These are phyloP conservation scores for Primulina eburnea DNA, from an alignment of 257 asterid species.

Conservation along the genomic window DNA sequence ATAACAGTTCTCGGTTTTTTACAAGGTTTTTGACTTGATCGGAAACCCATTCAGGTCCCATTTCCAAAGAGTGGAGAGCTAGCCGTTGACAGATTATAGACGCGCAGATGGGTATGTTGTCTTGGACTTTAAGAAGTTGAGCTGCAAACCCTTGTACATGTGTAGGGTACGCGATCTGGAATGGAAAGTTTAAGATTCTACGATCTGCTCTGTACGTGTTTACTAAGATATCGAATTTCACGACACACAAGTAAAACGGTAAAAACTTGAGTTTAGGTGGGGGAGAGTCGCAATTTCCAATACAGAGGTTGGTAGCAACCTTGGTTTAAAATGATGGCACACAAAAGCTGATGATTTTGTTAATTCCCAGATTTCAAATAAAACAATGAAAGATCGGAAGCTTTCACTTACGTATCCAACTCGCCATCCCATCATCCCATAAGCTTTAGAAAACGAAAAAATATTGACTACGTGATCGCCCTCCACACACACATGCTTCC, in stretches of 20 bases:
- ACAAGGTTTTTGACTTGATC: conserved; percentile 65
- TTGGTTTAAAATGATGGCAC: too few species aligned
- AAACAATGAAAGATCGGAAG: not conserved
- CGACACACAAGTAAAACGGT: not conserved
- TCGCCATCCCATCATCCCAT: conserved; percentile 99
- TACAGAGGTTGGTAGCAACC: too few species aligned
- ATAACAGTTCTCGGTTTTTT: conserved; percentile 57
- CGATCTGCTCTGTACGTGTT: not conserved
- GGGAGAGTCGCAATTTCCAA: not conserved
- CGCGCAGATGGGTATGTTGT: conserved; percentile 97
- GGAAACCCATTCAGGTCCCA: conserved; percentile 89
- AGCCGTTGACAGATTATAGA: conserved; percentile 72
- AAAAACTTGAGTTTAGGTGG: not conserved
- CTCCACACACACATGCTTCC: conserved; percentile 75
- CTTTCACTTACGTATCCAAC: conserved; percentile 85
- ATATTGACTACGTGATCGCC: conserved; percentile 76
- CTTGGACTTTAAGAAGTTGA: conserved; percentile 89
- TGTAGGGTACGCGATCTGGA: conserved; percentile 91
- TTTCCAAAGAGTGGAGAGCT: conserved; percentile 73
- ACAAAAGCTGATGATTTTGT: not conserved
- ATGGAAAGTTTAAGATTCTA: too few species aligned
- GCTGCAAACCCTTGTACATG: conserved; percentile 69
- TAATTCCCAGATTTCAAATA: not conserved
- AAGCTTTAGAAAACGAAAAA: conserved; percentile 95
- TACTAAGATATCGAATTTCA: not conserved